Base-by-base conservation (phyloP, 1,284 basidiomycete genomes). In the Fomitopsis betulina region DNA sequence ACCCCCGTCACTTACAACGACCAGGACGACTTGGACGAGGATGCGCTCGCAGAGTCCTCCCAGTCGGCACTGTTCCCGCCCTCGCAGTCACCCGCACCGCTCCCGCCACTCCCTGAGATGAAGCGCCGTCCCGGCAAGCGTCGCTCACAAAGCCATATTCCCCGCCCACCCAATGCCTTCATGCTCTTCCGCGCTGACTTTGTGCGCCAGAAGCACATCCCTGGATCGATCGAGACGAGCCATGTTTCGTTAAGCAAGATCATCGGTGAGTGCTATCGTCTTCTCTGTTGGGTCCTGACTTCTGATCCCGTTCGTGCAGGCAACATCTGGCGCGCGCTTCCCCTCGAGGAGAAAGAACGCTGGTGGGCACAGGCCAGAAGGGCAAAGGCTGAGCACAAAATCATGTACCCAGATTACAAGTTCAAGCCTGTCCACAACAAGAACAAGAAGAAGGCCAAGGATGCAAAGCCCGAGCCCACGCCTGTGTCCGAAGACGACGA, bases 101-200 rank as follows among this genome's bases (percentile, higher is more conserved):
- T 68, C 2, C 53, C 63, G n/a, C n/a, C n/a, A n/a, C n/a, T n/a
- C 43, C 69, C 62, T 59, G 65, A 54, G 0, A 71, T 77, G 0
- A 66, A 75, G 1, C 74, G 79, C 52, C 72, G 79, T 82, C 0
- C 76, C 79, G 0, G 84, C 47, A 88, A 86, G 72, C 78, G 84
- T 42, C 79, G 79, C 56, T 84, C 83, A 12, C 79, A 84, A 45
- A 75, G 76, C 43, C 87, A 96, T 70, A 91, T 96, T 64, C 93
- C 94, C 10, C 83, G 94, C 1, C 94, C 94, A 0, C 87, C 93
- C 1, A 96, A 96, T 67, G 93, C 94, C 0, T 96, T 96, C 79
- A 96, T 96, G 83, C 83, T 96, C 62, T 96, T 94, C 78, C 84
- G 94, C 30, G 91, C 92, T 33, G 89, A 94, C 68, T 94, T 94